Percentiles rank a stretch among this genome's conserved stretches.
phyloP scores from a whole-genome alignment of 106 monocot genomes.

The Alisma plantagoaquatica region DNA sequence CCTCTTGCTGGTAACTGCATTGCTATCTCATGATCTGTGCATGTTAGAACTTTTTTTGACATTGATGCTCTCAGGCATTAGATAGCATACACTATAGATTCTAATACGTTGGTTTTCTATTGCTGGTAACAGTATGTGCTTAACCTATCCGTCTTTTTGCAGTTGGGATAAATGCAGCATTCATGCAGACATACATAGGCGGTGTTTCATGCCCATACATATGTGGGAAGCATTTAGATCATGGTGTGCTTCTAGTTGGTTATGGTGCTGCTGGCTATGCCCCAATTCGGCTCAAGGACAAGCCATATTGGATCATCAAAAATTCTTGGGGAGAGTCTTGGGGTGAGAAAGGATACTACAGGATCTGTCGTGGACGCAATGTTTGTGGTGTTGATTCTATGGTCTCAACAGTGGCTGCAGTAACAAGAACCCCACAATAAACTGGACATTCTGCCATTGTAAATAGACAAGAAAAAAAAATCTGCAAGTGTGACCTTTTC shows the following conservation, averaged over 20 bases:
- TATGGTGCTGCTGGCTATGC: constrained; percentile 71
- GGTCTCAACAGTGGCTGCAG: constrained; percentile 75
- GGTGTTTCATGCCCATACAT: constrained; percentile 92
- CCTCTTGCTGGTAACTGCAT: constrained; percentile 84
- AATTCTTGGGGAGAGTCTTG: constrained; percentile 95
- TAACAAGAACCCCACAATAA: constrained; percentile 10
- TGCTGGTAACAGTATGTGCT: too few relatives aligned
- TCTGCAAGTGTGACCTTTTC: too few relatives aligned
- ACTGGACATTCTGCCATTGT: too few relatives aligned
- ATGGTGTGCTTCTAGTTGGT: constrained; percentile 81
- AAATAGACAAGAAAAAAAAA: too few relatives aligned
- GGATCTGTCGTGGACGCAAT: constrained; percentile 80
- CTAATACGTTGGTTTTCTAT: too few relatives aligned
- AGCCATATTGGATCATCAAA: constrained; percentile 95
- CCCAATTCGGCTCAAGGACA: constrained; percentile 74
- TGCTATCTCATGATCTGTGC: too few relatives aligned
- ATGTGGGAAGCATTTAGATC: constrained; percentile 58
- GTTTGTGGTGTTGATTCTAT: constrained; percentile 84
- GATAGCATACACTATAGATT: too few relatives aligned
- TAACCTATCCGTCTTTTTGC: constrained; percentile 11
- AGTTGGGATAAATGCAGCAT: constrained; percentile 86
- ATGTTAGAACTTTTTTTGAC: too few relatives aligned
- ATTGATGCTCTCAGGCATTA: too few relatives aligned
- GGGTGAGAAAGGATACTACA: constrained; percentile 88
- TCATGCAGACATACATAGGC: constrained; percentile 84